phyloP scores from a whole-genome alignment of 805 yeast genomes.

The Candida nanaspora region DNA sequence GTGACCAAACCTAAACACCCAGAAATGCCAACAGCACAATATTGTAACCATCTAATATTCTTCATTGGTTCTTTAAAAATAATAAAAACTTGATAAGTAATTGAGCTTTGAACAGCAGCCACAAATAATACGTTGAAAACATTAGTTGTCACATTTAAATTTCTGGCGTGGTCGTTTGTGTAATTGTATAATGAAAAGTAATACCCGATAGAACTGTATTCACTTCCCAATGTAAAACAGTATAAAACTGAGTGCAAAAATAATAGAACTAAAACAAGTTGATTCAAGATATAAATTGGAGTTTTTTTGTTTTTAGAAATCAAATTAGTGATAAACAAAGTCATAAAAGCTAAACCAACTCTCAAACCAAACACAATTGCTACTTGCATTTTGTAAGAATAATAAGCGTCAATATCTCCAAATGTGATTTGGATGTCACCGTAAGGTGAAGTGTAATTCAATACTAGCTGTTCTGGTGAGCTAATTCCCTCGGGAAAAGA shows the following conservation, averaged over 20 bases:
- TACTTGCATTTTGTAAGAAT: slow-evolving; percentile 26
- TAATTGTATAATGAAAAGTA: slow-evolving; percentile 39
- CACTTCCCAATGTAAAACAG: slow-evolving; percentile 45
- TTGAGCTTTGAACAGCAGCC: slow-evolving; percentile 52
- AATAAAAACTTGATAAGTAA: slow-evolving; percentile 64
- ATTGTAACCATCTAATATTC: slow-evolving; percentile 31
- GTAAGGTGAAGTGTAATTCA: slow-evolving; percentile 35
- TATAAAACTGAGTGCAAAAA: slow-evolving; percentile 57
- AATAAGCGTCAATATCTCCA: slow-evolving; percentile 32
- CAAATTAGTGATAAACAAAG: slow-evolving; percentile 37
- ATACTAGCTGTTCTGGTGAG: slow-evolving; percentile 12
- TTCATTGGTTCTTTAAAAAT: slow-evolving; percentile 57
- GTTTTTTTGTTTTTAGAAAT: slow-evolving; percentile 48
- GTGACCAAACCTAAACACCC: slow-evolving; percentile 45
- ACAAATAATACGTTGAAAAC: slow-evolving; percentile 55
- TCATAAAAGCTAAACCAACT: slow-evolving; percentile 48
- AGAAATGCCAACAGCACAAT: slow-evolving; percentile 30
- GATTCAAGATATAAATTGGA: slow-evolving; percentile 71
- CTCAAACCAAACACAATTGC: slow-evolving; percentile 49
- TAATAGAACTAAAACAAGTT: slow-evolving; percentile 46
- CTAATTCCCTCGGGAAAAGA: slow-evolving; percentile 11
- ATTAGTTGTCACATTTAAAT: slow-evolving; percentile 53
- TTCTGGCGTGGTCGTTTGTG: slow-evolving; percentile 31
- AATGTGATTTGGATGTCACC: slow-evolving; percentile 34
- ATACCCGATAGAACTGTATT: slow-evolving; percentile 41